Evolutionary conservation across 768 basidiomycete species (phyloP).

Genomic region (Dioszegia crocea): DNA sequence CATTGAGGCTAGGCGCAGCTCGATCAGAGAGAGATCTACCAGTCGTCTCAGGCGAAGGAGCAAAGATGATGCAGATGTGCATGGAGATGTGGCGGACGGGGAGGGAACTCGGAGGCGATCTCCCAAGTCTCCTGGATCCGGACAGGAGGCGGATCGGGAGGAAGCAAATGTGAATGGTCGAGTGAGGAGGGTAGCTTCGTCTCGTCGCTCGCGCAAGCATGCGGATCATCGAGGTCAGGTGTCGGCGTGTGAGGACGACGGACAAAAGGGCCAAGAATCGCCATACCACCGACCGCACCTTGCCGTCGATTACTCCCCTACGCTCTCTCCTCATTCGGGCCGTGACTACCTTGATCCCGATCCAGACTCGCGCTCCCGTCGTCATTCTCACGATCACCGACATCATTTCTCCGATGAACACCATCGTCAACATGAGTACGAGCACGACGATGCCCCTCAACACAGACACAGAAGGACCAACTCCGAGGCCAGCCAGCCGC

Average conservation of each 20-base stretch:
- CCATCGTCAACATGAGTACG: constrained; percentile 8
- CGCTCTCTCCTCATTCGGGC: constrained; percentile 1
- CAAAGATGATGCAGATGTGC: not conserved
- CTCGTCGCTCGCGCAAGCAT: not conserved
- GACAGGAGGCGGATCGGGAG: too few species aligned
- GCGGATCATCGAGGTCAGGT: too few species aligned
- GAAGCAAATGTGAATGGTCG: not conserved
- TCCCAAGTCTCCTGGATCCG: not conserved
- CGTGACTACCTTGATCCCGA: not conserved
- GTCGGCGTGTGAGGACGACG: not conserved
- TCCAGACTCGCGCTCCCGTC: not conserved
- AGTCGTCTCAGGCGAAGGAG: not conserved
- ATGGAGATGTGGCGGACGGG: not conserved
- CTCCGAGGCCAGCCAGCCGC: not conserved
- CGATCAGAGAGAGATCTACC: not conserved
- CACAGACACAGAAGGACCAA: not conserved
- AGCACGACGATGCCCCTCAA: not conserved
- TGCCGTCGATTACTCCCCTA: not conserved
- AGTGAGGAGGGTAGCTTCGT: not conserved
- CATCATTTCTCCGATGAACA: not conserved
- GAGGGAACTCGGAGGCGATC: not conserved
- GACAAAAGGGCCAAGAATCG: not conserved
- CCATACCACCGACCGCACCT: constrained; percentile 3
- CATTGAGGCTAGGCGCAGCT: not conserved
- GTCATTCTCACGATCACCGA: not conserved